Evolutionary conservation across 352 stramenopile genomes (phyloP), one percentile per base, ranked within the genome.

Genomic region (Phytophthora constricta): DNA sequence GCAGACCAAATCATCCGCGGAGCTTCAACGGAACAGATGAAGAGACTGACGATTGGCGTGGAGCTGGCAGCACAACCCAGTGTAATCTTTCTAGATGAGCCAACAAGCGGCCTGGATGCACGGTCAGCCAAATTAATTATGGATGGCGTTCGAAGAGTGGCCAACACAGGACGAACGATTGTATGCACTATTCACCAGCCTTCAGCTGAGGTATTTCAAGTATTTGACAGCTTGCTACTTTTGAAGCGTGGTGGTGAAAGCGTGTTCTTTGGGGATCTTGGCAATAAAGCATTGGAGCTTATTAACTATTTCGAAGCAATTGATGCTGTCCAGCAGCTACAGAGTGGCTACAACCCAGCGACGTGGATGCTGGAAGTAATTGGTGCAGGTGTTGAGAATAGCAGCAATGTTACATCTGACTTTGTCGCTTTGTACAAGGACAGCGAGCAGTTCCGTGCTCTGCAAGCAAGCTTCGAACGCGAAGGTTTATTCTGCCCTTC

Each of bases 81-180:
- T 41, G 69, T 98, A 19, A 52, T 98, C 14, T 97, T 98, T 69
- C 57, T 92, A 11, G 92, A 98, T 65, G 90, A 97, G 58, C 91
- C 91, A 5, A 98, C 88, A 10, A 93, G 77, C 25, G 93, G 93
- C 23, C 70, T 98, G 13, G 95, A 98, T 63, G 84, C 84, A 13
- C 89, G 84, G 33, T 86, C 79, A 7, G 93, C 95, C 5, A 86
- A 96, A 50, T 63, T 93, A 50, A 74, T 98, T 23, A 93, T 97
- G 65, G 78, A 95, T n/a, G 79, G 94, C 0, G 76, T 98, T 20
- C 88, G 93, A 58, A 95, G 96, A 46, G 82, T 97, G 27, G 90
- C 92, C 9, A 59, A 79, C 34, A 79, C 79, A 14, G 89, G 91
- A 8, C 70, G 78, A 17, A 68, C 71, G 10, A 51, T 65, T 14